phyloP scores from a whole-genome alignment of 2,329 filamentous ascomycete genomes.

The Colletotrichum gloeosporioides region DNA sequence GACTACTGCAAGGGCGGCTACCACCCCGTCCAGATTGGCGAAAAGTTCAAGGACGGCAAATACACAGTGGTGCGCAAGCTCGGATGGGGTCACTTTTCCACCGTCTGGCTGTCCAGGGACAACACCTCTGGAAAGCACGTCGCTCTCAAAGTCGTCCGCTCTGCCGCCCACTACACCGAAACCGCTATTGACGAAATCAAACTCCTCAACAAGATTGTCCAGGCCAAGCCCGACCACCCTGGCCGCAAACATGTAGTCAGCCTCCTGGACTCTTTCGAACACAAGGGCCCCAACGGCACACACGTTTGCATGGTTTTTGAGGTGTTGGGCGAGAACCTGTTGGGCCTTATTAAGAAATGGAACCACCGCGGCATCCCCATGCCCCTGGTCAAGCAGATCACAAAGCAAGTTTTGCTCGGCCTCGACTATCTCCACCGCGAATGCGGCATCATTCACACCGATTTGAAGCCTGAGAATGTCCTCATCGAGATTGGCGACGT shows the following conservation, averaged over 20 bases:
- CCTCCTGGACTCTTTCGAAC: conserved; percentile 94
- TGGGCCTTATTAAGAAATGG: conserved; percentile 97
- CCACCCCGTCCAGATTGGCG: conserved; percentile 91
- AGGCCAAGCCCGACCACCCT: conserved; percentile 92
- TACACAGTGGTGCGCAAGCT: conserved; percentile 97
- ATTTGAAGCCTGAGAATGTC: conserved; percentile 97
- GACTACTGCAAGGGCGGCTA: conserved; percentile 99
- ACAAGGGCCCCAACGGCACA: conserved; percentile 93
- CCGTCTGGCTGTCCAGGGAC: conserved; percentile 85
- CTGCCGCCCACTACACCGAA: conserved; percentile 97
- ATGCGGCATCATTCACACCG: conserved; percentile 98
- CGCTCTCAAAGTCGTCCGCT: conserved; percentile 96
- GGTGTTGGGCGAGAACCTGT: conserved; percentile 91
- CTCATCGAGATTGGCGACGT: conserved; percentile 99
- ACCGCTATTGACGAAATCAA: conserved; percentile 99
- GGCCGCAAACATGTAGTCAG: conserved; percentile 96
- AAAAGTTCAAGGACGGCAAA: conserved; percentile 96
- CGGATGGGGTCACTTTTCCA: conserved; percentile 99
- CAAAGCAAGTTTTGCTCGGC: conserved; percentile 94
- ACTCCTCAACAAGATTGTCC: conserved; percentile 93
- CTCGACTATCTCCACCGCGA: conserved; percentile 96
- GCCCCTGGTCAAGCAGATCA: conserved; percentile 96
- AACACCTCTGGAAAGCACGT: conserved; percentile 92
- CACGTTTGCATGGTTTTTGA: conserved; percentile 99
- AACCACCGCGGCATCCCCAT: conserved; percentile 97